Percentiles rank a stretch among this genome's conserved stretches.
Evolutionary conservation across 345 rosid genomes (phyloP).

Genomic region (Mangifera indica): DNA sequence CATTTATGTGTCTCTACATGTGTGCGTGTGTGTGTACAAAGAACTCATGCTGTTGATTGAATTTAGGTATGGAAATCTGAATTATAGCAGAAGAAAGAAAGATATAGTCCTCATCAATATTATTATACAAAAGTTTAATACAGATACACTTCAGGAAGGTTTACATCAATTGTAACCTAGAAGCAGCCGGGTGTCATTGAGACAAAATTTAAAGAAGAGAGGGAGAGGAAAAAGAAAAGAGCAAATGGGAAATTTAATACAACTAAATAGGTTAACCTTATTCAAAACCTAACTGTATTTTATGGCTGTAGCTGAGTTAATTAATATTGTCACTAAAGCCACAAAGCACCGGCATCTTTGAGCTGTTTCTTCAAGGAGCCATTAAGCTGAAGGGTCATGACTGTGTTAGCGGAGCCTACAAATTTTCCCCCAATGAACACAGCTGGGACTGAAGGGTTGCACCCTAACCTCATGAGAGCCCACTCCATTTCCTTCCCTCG

Average conservation of each 20-base stretch:
- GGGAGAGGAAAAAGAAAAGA: neutral
- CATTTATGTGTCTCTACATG: neutral
- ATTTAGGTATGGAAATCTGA: no score
- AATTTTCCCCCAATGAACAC: conserved; percentile 90
- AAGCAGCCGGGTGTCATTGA: neutral
- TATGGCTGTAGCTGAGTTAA: neutral
- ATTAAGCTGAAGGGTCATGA: conserved; percentile 89
- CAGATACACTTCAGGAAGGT: neutral
- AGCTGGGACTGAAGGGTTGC: conserved; percentile 77
- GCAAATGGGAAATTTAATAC: neutral
- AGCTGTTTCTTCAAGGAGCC: conserved; percentile 81
- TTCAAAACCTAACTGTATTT: neutral
- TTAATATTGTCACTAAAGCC: conserved; percentile 50
- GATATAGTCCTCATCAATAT: no score
- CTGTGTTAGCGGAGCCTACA: conserved; percentile 71
- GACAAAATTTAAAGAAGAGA: neutral
- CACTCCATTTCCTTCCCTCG: conserved; percentile 75
- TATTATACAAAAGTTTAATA: conserved; percentile 3
- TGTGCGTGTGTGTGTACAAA: no score
- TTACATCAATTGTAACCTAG: neutral
- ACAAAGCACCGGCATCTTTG: conserved; percentile 80
- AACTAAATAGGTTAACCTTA: neutral
- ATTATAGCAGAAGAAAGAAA: no score
- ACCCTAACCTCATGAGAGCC: conserved; percentile 69
- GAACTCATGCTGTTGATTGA: no score